Percentiles rank a stretch among this genome's conserved stretches.
Evolutionary conservation across 2,329 filamentous ascomycete species (phyloP).

Genomic region (Colletotrichum musae): DNA sequence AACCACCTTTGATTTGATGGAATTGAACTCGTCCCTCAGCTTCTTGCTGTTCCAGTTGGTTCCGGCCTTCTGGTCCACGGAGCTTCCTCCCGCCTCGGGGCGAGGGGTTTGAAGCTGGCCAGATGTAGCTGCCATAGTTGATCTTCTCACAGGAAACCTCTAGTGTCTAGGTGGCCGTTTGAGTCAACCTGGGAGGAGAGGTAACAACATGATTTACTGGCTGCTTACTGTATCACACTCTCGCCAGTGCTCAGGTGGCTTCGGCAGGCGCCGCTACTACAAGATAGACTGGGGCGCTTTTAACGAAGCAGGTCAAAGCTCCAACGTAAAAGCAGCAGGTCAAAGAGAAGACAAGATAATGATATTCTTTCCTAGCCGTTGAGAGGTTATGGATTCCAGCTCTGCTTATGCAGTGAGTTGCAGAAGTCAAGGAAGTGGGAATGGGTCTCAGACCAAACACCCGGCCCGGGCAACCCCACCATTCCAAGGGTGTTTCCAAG

Average conservation of each 20-base stretch:
- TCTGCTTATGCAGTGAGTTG: constrained; percentile 24
- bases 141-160: background rate
- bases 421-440: background rate
- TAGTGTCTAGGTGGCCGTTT: background rate
- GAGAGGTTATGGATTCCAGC: background rate
- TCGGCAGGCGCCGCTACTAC: too few species aligned
- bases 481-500: constrained; percentile 39
- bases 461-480: constrained; percentile 32
- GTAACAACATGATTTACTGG: too few species aligned
- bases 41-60: constrained; percentile 52
- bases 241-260: too few species aligned
- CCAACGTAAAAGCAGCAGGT: too few species aligned
- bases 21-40: constrained; percentile 60
- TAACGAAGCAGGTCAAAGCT: too few species aligned
- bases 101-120: constrained; percentile 33
- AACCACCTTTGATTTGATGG: constrained; percentile 53
- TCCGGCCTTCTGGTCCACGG: constrained; percentile 45
- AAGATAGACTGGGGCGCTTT: too few species aligned
- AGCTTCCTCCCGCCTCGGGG: constrained; percentile 34
- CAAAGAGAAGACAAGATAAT: background rate
- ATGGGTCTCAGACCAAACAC: constrained; percentile 12
- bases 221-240: too few species aligned
- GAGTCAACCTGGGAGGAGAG: too few species aligned
- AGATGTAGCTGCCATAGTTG: constrained; percentile 25
- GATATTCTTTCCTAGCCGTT: background rate